These are phyloP conservation scores for Nakaseomyces kungkrabaensis DNA, from an alignment of 1,139 yeast genomes.

Conservation along the genomic window DNA sequence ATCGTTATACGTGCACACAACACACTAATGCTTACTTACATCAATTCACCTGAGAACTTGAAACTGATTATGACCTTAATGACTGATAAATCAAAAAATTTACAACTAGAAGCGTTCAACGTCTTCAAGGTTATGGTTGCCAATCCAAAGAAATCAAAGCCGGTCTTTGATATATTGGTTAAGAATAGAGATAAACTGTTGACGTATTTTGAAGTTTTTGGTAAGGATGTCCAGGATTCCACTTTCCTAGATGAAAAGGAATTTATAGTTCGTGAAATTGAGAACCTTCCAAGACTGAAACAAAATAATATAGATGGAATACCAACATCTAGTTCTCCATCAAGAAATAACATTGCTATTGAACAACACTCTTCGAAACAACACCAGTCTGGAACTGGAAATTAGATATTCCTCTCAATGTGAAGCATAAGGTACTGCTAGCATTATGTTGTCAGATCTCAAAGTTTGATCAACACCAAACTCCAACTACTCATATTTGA, in stretches of 20 bases:
- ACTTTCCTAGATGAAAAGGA: constrained; percentile 70
- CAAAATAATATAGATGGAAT: background rate
- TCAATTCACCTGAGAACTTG: constrained; percentile 70
- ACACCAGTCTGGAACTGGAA: background rate
- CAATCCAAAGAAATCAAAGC: constrained; percentile 79
- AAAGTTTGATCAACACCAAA: too few relatives aligned
- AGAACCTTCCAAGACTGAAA: constrained; percentile 47
- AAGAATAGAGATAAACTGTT: constrained; percentile 74
- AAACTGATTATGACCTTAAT: constrained; percentile 78
- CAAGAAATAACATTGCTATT: background rate
- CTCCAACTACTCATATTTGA: background rate
- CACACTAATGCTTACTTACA: constrained; percentile 62
- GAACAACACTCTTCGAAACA: background rate
- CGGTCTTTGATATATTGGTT: constrained; percentile 66
- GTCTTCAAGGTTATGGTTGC: constrained; percentile 91
- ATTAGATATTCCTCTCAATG: background rate
- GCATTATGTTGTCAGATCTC: too few relatives aligned
- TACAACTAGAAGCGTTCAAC: constrained; percentile 86
- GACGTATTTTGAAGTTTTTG: constrained; percentile 58
- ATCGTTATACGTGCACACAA: constrained; percentile 70
- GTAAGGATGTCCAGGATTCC: constrained; percentile 50
- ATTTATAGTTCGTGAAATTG: constrained; percentile 67
- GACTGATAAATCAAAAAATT: constrained; percentile 80
- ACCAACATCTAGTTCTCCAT: background rate
- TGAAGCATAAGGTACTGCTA: background rate